These are phyloP conservation scores for Silene conica DNA, from an alignment of 148 eudicot genomes.

Conservation along the genomic window DNA sequence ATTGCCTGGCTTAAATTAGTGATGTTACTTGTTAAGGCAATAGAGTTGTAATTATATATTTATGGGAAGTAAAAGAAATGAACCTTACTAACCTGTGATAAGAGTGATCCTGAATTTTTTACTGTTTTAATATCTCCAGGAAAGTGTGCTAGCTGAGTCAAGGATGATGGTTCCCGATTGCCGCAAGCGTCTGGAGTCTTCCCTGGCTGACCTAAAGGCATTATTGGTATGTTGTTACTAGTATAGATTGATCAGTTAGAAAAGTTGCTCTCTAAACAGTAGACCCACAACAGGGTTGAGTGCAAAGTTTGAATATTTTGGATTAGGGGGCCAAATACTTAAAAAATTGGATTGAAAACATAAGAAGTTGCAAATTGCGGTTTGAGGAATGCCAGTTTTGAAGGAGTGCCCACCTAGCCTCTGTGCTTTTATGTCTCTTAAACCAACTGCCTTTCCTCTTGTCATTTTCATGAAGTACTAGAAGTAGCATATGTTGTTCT, in stretches of 20 bases:
- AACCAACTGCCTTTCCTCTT: neutral
- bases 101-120: neutral
- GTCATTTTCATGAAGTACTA: neutral
- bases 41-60: neutral
- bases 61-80: neutral
- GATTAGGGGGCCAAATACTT: neutral
- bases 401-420: no score
- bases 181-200: constrained; percentile 74
- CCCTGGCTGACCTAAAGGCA: constrained; percentile 75
- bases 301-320: no score
- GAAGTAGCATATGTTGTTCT: neutral
- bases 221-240: constrained; percentile 43
- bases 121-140: constrained; percentile 38
- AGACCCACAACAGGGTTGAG: no score
- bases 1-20: neutral
- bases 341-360: neutral
- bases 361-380: no score
- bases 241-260: neutral
- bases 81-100: constrained; percentile 1
- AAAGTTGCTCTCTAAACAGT: neutral
- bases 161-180: constrained; percentile 99
- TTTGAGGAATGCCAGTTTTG: no score
- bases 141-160: constrained; percentile 91
- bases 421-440: neutral
- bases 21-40: neutral